Percentiles rank a stretch among this genome's conserved stretches.
phyloP scores from a whole-genome alignment of 306 rosid species.

The Biancaea sappan region DNA sequence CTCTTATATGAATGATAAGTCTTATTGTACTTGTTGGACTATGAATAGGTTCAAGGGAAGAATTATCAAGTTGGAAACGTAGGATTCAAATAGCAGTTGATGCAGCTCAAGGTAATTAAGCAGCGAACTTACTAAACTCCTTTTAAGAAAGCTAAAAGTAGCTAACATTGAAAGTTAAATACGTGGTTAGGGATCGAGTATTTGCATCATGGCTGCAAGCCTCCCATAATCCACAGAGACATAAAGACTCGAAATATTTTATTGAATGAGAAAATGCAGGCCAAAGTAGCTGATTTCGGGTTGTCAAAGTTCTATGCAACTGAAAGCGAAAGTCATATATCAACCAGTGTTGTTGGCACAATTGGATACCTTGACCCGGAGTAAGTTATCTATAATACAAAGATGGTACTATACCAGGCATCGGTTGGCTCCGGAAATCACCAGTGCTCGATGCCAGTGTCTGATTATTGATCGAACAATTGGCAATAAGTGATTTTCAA shows the following conservation, averaged over 20 bases:
- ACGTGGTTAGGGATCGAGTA: slow-evolving; percentile 31
- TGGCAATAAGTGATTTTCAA: too few species aligned
- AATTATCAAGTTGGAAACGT: slow-evolving; percentile 35
- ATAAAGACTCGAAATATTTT: slow-evolving; percentile 41
- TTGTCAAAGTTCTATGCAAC: slow-evolving; percentile 31
- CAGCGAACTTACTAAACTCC: neutral
- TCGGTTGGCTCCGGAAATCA: too few species aligned
- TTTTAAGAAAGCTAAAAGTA: slow-evolving; percentile 9
- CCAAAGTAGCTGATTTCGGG: slow-evolving; percentile 41
- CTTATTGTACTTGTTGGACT: neutral
- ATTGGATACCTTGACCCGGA: slow-evolving; percentile 37
- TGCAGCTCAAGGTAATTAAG: slow-evolving; percentile 46
- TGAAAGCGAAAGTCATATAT: slow-evolving; percentile 31
- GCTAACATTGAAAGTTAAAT: slow-evolving; percentile 14
- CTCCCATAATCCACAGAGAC: slow-evolving; percentile 43
- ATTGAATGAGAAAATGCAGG: slow-evolving; percentile 36
- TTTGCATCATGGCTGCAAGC: slow-evolving; percentile 41
- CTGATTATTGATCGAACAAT: too few species aligned
- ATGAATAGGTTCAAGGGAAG: slow-evolving; percentile 27
- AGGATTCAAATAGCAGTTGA: slow-evolving; percentile 39
- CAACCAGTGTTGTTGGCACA: slow-evolving; percentile 35
- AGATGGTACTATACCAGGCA: slow-evolving; percentile 1
- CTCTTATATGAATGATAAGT: slow-evolving; percentile 3
- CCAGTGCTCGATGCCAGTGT: too few species aligned
- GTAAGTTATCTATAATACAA: slow-evolving; percentile 10